These are phyloP conservation scores for Penicillium freii DNA, from an alignment of 2,329 filamentous ascomycete genomes.

Conservation along the genomic window DNA sequence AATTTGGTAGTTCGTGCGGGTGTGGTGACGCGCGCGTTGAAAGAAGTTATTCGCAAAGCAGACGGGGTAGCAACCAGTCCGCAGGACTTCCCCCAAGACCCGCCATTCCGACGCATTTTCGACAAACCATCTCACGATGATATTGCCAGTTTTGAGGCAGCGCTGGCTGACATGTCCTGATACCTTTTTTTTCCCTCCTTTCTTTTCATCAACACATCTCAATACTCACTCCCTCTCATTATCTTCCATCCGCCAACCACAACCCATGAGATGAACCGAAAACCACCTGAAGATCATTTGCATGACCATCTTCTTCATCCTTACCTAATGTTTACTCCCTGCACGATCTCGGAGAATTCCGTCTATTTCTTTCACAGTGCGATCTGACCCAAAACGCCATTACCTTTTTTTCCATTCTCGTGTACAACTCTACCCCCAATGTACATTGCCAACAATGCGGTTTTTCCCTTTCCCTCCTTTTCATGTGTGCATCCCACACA, in stretches of 20 bases:
- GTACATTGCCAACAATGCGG: conserved; percentile 12
- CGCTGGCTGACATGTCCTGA: conserved; percentile 24
- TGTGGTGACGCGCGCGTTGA: conserved; percentile 49
- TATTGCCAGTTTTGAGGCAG: conserved; percentile 31
- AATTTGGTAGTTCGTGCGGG: conserved; percentile 57
- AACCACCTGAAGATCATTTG: conserved; percentile 8
- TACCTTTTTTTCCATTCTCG: conserved; percentile 11
- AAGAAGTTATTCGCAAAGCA: conserved; percentile 51
- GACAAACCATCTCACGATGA: conserved; percentile 39
- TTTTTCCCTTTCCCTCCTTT: conserved; percentile 11
- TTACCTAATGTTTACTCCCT: conserved; percentile 9
- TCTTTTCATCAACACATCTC: neutral
- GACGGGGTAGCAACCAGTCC: conserved; percentile 44
- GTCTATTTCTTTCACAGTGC: conserved; percentile 2
- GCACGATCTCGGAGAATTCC: conserved; percentile 1
- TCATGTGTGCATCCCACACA: conserved; percentile 11
- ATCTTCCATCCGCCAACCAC: conserved; percentile 6
- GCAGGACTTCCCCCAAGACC: conserved; percentile 37
- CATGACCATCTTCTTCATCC: conserved; percentile 16
- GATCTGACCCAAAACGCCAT: conserved; percentile 18
- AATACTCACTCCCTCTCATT: conserved; percentile 13
- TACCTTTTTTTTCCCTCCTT: neutral
- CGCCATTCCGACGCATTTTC: conserved; percentile 51
- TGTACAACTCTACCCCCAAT: conserved; percentile 20
- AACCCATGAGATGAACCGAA: conserved; percentile 12